Percentiles rank a stretch among this genome's conserved stretches.
These are phyloP conservation scores for Fusarium sp. DNA, from an alignment of 2,329 filamentous ascomycete species.

Conservation along the genomic window DNA sequence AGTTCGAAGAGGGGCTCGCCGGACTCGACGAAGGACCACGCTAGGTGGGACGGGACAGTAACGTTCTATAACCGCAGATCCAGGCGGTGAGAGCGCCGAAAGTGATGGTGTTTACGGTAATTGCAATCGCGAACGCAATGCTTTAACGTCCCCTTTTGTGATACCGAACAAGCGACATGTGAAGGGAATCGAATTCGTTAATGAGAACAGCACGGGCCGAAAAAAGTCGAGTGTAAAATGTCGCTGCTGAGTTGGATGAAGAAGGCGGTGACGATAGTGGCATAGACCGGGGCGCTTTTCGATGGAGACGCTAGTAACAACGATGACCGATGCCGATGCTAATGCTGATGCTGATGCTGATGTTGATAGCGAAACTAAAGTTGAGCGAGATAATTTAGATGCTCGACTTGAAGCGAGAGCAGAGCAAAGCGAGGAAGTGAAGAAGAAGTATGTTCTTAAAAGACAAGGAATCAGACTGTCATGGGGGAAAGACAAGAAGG, in stretches of 20 bases:
- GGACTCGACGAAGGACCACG: conserved; percentile 49
- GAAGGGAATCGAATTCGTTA: conserved; percentile 29
- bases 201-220: conserved; percentile 26
- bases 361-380: conserved; percentile 13
- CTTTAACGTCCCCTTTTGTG: conserved; percentile 47
- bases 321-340: conserved; percentile 3
- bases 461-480: conserved; percentile 46
- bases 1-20: conserved; percentile 43
- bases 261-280: conserved; percentile 49
- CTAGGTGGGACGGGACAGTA: conserved; percentile 49
- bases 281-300: conserved; percentile 45
- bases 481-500: conserved; percentile 45
- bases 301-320: conserved; percentile 38
- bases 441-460: conserved; percentile 34
- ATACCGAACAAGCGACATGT: conserved; percentile 45
- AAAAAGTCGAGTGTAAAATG: conserved; percentile 35
- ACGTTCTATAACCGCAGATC: conserved; percentile 43
- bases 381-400: conserved; percentile 22
- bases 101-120: conserved; percentile 23
- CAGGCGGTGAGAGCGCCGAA: conserved; percentile 42
- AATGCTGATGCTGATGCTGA: conserved; percentile 21
- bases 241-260: conserved; percentile 39
- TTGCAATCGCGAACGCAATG: conserved; percentile 44
- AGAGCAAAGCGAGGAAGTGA: conserved; percentile 32
- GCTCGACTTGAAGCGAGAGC: conserved; percentile 32